phyloP scores from a whole-genome alignment of 345 rosid species.

The Melaleuca quinquenervia region DNA sequence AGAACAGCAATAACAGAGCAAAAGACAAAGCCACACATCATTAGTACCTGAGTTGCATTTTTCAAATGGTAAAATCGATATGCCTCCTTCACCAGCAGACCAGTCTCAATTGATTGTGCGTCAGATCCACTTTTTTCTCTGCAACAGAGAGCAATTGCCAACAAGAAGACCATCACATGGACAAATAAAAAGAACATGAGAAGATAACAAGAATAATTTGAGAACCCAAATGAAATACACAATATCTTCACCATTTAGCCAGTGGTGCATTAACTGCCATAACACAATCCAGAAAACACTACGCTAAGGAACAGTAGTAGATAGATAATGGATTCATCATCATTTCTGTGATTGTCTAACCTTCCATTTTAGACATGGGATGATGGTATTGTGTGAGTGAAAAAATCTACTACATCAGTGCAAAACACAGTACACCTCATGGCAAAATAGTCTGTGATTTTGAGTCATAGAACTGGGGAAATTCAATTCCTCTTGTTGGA shows the following conservation, averaged over 20 bases:
- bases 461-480: not conserved
- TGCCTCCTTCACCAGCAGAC: slow-evolving; percentile 25
- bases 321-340: not conserved
- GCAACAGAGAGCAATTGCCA: slow-evolving; percentile 10
- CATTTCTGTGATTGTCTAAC: not conserved
- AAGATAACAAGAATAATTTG: not conserved
- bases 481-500: not conserved
- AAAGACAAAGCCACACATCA: not conserved
- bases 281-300: not conserved
- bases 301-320: not conserved
- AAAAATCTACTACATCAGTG: not conserved
- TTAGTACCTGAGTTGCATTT: slow-evolving; percentile 68
- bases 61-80: slow-evolving; percentile 63
- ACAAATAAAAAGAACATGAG: slow-evolving; percentile 1
- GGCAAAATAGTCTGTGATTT: not conserved
- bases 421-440: not conserved
- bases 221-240: not conserved
- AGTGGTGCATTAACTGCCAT: not conserved
- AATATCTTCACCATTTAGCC: not conserved
- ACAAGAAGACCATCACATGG: not conserved
- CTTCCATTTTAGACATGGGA: not conserved
- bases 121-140: slow-evolving; percentile 39
- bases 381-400: not conserved
- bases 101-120: slow-evolving; percentile 21
- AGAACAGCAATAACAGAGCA: not conserved